Percentiles rank a stretch among this genome's conserved stretches.
These are phyloP conservation scores for Rutidosis leptorrhynchoides DNA, from an alignment of 129 eudicot genomes.

Conservation along the genomic window DNA sequence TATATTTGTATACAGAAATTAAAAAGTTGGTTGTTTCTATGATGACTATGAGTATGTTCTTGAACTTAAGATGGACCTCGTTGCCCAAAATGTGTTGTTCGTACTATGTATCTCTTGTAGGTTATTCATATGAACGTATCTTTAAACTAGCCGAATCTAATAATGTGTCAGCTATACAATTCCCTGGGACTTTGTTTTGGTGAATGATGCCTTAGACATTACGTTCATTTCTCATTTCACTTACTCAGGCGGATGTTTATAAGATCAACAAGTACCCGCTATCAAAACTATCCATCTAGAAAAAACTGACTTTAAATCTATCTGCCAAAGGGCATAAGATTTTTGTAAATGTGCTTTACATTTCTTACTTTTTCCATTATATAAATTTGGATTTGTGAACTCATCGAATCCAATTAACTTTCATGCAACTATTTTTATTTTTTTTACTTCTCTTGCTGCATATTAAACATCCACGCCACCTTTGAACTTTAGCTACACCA, in stretches of 20 bases:
- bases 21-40: background rate
- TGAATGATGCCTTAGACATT: background rate
- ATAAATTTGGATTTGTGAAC: background rate
- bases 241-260: background rate
- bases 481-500: constrained; percentile 10
- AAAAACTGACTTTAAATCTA: background rate
- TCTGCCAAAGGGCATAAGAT: background rate
- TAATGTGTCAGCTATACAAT: background rate
- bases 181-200: background rate
- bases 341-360: background rate
- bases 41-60: background rate
- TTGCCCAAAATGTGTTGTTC: constrained; percentile 4
- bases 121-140: background rate
- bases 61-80: background rate
- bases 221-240: background rate
- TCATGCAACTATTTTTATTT: background rate
- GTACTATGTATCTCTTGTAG: constrained; percentile 10
- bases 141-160: background rate
- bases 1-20: constrained; percentile 4
- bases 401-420: background rate
- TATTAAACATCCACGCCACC: background rate
- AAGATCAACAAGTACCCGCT: background rate
- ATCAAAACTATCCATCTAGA: background rate
- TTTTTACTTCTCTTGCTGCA: background rate
- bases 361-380: background rate